Evolutionary conservation across 192 early-diverging fungal genomes (phyloP).

Genomic region (Coemansia sp.): DNA sequence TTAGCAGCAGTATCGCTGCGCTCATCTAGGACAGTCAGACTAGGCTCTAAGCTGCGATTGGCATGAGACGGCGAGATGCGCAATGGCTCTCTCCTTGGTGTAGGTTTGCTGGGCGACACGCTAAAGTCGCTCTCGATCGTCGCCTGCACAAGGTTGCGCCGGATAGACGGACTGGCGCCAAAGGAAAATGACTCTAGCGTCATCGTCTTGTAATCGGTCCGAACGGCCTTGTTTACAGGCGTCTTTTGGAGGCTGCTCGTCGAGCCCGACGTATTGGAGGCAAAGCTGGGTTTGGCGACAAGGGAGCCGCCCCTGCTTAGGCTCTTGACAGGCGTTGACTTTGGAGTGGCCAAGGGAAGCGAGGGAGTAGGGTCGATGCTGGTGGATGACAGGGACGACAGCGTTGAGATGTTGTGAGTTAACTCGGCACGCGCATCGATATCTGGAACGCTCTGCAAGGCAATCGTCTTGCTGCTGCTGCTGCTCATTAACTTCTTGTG

Average conservation of each 20-base stretch:
- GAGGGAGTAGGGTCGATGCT: background rate
- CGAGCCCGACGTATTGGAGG: background rate
- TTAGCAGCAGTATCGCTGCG: background rate
- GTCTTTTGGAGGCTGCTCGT: constrained; percentile 29
- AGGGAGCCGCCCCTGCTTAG: background rate
- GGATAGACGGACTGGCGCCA: constrained; percentile 33
- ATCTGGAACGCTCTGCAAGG: constrained; percentile 58
- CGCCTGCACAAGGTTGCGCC: constrained; percentile 32
- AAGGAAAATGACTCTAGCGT: constrained; percentile 70
- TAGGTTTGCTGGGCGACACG: constrained; percentile 15
- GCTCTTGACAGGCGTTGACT: background rate
- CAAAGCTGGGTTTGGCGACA: background rate
- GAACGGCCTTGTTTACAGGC: constrained; percentile 79
- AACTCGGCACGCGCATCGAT: constrained; percentile 6
- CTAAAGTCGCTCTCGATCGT: constrained; percentile 41
- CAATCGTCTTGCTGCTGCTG: constrained; percentile 76
- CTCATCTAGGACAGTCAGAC: background rate
- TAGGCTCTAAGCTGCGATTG: background rate
- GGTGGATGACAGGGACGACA: constrained; percentile 7
- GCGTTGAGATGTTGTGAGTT: background rate
- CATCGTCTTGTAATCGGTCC: constrained; percentile 81
- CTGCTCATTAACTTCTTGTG: constrained; percentile 68
- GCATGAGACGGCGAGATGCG: constrained; percentile 19
- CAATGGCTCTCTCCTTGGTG: constrained; percentile 10
- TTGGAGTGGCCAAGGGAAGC: background rate